phyloP scores from a whole-genome alignment of 352 stramenopile species.

The Thalassiosira delicatula region DNA sequence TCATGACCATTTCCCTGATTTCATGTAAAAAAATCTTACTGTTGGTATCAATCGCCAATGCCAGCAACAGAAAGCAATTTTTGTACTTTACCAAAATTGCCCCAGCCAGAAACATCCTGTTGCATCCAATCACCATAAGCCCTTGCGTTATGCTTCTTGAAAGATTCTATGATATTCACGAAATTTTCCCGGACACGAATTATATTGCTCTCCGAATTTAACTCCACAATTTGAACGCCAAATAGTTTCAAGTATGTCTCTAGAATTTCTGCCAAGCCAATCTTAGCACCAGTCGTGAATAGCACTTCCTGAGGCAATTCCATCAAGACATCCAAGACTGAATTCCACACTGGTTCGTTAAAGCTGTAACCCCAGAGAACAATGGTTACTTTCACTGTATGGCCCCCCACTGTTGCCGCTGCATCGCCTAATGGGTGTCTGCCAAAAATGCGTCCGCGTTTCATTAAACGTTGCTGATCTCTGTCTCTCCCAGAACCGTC shows the following conservation, averaged over 20 bases:
- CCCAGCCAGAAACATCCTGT: constrained; percentile 27
- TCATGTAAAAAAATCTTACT: constrained; percentile 10
- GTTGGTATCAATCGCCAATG: not conserved
- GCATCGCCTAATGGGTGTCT: constrained; percentile 31
- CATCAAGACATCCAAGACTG: constrained; percentile 68
- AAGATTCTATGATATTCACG: constrained; percentile 54
- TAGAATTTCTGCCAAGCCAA: constrained; percentile 65
- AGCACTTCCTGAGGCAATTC: constrained; percentile 63
- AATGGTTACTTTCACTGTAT: constrained; percentile 63
- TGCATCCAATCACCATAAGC: constrained; percentile 63
- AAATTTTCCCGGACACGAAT: constrained; percentile 55
- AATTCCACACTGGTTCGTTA: constrained; percentile 71
- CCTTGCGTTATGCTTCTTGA: constrained; percentile 49
- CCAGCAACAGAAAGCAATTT: constrained; percentile 18
- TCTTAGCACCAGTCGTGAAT: constrained; percentile 64
- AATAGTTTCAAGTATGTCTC: constrained; percentile 70
- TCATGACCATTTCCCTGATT: too few relatives aligned
- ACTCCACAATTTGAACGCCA: constrained; percentile 61
- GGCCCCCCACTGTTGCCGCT: constrained; percentile 39
- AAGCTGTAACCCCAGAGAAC: constrained; percentile 78
- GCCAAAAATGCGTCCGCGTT: constrained; percentile 53
- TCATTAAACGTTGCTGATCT: constrained; percentile 37
- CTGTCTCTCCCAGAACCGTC: constrained; percentile 59
- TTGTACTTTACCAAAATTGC: not conserved
- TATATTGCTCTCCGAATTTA: constrained; percentile 56